Conservation (phyloP, 495 filamentous ascomycete genomes). For the Hypoxylon intermedium region DNA sequence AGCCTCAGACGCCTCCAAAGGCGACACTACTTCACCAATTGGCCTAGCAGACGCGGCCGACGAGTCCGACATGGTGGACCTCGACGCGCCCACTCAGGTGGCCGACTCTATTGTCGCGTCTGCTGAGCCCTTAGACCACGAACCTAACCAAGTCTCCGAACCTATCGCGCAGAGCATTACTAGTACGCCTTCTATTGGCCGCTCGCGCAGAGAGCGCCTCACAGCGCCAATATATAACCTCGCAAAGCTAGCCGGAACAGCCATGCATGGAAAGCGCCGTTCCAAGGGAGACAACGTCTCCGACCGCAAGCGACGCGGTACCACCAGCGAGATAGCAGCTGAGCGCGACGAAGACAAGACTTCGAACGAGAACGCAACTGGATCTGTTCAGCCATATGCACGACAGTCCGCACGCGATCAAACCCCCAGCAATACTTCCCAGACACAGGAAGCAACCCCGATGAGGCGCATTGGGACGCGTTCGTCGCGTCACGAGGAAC, state of each 20-base stretch:
- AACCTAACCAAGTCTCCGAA: background rate
- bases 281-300: slow-evolving; percentile 48
- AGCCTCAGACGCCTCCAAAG: slow-evolving; percentile 49
- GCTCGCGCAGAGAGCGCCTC: slow-evolving; percentile 54
- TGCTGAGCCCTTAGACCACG: slow-evolving; percentile 5
- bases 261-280: slow-evolving; percentile 50
- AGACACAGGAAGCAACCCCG: slow-evolving; percentile 44
- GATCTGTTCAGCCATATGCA: slow-evolving; percentile 45
- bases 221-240: slow-evolving; percentile 63
- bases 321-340: slow-evolving; percentile 47
- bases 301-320: slow-evolving; percentile 47
- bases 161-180: slow-evolving; percentile 1
- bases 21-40: slow-evolving; percentile 33
- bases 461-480: slow-evolving; percentile 50
- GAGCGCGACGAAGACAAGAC: slow-evolving; percentile 22
- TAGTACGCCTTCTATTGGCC: slow-evolving; percentile 34
- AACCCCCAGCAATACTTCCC: slow-evolving; percentile 38
- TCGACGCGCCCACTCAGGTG: slow-evolving; percentile 39
- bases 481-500: slow-evolving; percentile 49
- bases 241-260: slow-evolving; percentile 57
- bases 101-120: slow-evolving; percentile 51
- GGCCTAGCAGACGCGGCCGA: slow-evolving; percentile 25
- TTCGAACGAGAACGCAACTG: slow-evolving; percentile 33
- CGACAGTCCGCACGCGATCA: slow-evolving; percentile 11
- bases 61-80: slow-evolving; percentile 29